phyloP scores from a whole-genome alignment of 768 basidiomycete species.

The Mycena vitilis region DNA sequence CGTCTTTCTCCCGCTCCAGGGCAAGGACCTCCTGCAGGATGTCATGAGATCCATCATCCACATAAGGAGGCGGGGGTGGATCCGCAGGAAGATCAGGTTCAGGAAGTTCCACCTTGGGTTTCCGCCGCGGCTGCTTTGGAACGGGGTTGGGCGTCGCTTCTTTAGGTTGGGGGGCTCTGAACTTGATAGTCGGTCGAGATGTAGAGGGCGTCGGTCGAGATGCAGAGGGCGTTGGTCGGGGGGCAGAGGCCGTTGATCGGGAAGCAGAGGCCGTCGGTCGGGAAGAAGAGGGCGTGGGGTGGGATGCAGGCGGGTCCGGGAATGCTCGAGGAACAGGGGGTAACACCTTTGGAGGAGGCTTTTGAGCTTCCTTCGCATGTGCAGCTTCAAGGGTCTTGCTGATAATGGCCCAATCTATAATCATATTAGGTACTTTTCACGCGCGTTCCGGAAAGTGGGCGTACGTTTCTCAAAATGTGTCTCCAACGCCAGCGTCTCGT shows the following conservation, averaged over 20 bases:
- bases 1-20: conserved; percentile 75
- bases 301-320: conserved; percentile 44
- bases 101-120: conserved; percentile 49
- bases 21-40: conserved; percentile 85
- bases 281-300: conserved; percentile 51
- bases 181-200: conserved; percentile 69
- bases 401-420: conserved; percentile 86
- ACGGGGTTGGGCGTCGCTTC: conserved; percentile 43
- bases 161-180: conserved; percentile 63
- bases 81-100: conserved; percentile 62
- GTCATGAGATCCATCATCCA: conserved; percentile 86
- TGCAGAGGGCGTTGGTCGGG: conserved; percentile 53
- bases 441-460: conserved; percentile 42
- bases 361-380: conserved; percentile 60
- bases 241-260: conserved; percentile 42
- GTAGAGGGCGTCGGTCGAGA: conserved; percentile 49
- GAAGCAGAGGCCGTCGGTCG: conserved; percentile 48
- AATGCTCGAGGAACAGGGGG: conserved; percentile 56
- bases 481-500: conserved; percentile 81
- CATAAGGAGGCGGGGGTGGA: conserved; percentile 73
- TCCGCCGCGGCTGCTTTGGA: conserved; percentile 46
- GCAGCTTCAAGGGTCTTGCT: conserved; percentile 84
- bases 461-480: conserved; percentile 87
- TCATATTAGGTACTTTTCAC: not conserved
- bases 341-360: conserved; percentile 48